These are phyloP conservation scores for Alternaria longipes DNA, from an alignment of 2,329 filamentous ascomycete genomes.

Conservation along the genomic window DNA sequence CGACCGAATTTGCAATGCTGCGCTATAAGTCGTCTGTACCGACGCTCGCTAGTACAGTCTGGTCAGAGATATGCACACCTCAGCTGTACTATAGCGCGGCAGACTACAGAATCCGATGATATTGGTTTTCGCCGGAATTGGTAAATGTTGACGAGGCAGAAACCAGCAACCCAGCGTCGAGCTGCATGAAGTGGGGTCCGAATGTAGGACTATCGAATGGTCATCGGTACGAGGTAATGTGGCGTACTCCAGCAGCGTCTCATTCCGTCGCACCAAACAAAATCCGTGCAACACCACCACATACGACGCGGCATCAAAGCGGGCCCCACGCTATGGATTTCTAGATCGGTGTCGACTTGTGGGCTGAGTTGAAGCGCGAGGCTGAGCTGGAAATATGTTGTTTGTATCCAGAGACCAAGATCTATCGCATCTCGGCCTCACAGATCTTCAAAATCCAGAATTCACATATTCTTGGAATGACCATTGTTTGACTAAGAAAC, in stretches of 20 bases:
- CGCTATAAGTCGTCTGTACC: background rate
- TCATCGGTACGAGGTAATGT: background rate
- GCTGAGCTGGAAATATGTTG: background rate
- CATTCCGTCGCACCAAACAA: background rate
- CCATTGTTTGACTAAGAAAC: background rate
- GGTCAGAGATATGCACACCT: background rate
- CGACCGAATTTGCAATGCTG: background rate
- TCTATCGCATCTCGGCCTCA: background rate
- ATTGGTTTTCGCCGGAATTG: background rate
- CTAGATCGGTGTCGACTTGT: background rate
- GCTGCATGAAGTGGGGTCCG: background rate
- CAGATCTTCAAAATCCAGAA: fast-evolving
- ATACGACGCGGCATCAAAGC: background rate
- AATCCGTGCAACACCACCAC: background rate
- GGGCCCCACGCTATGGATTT: background rate
- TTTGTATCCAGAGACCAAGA: background rate
- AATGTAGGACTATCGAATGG: background rate
- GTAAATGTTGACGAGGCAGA: background rate
- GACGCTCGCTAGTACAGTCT: background rate
- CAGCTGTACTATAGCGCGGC: background rate
- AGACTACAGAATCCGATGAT: background rate
- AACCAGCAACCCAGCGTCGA: background rate
- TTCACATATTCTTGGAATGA: fast-evolving
- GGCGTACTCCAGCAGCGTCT: background rate
- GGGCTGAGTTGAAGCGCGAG: background rate